Evolutionary conservation across 2,329 filamentous ascomycete genomes (phyloP).

Genomic region (Penicillium sp.): DNA sequence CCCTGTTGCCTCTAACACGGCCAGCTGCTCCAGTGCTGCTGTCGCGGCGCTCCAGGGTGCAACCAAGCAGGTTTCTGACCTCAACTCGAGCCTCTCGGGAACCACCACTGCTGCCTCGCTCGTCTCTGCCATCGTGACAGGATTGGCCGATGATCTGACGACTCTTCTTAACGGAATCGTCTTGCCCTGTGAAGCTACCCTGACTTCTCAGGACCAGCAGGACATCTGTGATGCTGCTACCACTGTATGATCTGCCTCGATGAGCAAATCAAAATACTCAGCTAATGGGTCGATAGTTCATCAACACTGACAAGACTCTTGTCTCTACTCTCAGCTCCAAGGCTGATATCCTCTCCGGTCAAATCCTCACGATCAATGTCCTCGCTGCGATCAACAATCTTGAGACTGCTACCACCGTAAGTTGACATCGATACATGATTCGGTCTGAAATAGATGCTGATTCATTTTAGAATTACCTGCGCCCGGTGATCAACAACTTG

Average conservation of each 20-base stretch:
- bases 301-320: background rate
- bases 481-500: background rate
- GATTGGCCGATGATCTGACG: background rate
- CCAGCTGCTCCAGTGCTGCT: background rate
- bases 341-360: background rate
- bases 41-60: background rate
- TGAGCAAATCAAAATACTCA: background rate
- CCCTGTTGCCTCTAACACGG: background rate
- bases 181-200: background rate
- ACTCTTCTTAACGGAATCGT: background rate
- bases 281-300: background rate
- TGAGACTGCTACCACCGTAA: background rate
- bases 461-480: background rate
- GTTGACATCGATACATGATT: background rate
- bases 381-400: background rate
- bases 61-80: background rate
- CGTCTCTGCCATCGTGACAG: background rate
- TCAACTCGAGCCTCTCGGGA: background rate
- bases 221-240: conserved; percentile 1
- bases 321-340: background rate
- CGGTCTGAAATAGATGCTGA: background rate
- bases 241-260: background rate
- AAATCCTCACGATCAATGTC: background rate
- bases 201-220: conserved; percentile 2
- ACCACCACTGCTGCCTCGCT: background rate